Conservation (phyloP, 1,284 basidiomycete genomes). For the Ceraceosorus guamensis region DNA sequence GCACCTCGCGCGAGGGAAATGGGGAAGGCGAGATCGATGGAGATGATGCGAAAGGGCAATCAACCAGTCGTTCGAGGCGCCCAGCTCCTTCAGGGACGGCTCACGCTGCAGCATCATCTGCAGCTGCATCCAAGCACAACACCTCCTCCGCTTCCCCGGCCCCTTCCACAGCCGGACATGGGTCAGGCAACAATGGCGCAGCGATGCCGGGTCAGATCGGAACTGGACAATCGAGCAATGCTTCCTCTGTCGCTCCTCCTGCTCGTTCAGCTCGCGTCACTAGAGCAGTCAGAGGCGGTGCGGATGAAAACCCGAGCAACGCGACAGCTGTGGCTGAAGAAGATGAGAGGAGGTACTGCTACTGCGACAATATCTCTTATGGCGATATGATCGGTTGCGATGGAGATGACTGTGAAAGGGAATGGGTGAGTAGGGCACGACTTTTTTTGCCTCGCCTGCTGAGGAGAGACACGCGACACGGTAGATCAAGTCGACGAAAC, state of each 20-base stretch:
- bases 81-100: no score
- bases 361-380: slow-evolving; percentile 76
- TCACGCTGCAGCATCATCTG: no score
- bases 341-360: slow-evolving; percentile 71
- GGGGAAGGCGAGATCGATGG: no score
- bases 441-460: slow-evolving; percentile 8
- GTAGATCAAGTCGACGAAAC: neutral
- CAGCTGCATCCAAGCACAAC: no score
- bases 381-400: slow-evolving; percentile 99
- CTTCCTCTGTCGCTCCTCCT: slow-evolving; percentile 5
- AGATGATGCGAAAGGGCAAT: no score
- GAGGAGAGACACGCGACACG: neutral
- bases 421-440: slow-evolving; percentile 70
- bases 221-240: slow-evolving; percentile 4
- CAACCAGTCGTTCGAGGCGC: no score
- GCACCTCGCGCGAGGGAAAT: no score
- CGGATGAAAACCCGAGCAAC: neutral
- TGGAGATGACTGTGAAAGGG: slow-evolving; percentile 72
- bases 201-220: neutral
- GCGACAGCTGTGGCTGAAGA: slow-evolving; percentile 17
- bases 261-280: slow-evolving; percentile 9
- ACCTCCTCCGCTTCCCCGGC: no score
- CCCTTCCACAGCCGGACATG: no score
- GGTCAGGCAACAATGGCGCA: no score
- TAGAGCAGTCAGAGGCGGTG: slow-evolving; percentile 24